Evolutionary conservation across 2,329 filamentous ascomycete species (phyloP), one percentile per base, ranked within the genome.

Genomic region (Diaporthe sp.): DNA sequence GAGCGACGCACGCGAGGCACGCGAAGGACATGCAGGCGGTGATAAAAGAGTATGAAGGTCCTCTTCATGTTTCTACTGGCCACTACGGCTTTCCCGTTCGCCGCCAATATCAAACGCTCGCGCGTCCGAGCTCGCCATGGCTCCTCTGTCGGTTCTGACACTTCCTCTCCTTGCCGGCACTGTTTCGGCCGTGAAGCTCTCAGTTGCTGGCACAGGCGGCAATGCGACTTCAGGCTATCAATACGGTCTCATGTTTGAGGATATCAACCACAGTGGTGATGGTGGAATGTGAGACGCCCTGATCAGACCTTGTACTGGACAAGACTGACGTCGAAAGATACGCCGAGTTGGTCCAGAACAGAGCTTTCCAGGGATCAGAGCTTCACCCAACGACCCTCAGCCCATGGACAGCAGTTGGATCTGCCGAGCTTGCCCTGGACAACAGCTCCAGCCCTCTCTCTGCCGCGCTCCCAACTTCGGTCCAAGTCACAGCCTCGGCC

Each of bases 231-330:
- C 80, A 32, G 79, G 83, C 12, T 77, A 83, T 15, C 79, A 83
- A 71, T 86, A 85, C 79, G 84, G 84, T 1, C 78, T 86, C n/a
- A 84, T 86, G 80, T 82, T 83, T 70, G 84, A 85, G 78, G 89
- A 91, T 71, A 92, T 92, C 80, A 91, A 91, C 81, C 90, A 93
- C 80, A 92, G 90, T 2, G 92, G 92, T 3, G 93, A 94, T 79
- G 92, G 93, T 30, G 93, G 92, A 7, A 89, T 94, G 63, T n/a
- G n/a, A n/a, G n/a, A n/a, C n/a, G n/a, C n/a, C n/a, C n/a, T n/a
- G n/a, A n/a, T n/a, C n/a, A n/a, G n/a, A n/a, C n/a, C n/a, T n/a
- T n/a, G n/a, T n/a, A n/a, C n/a, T n/a, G n/a, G n/a, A n/a, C n/a
- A n/a, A n/a, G n/a, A n/a, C n/a, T n/a, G n/a, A n/a, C n/a, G n/a